These are phyloP conservation scores for Daldinia eschscholtzii DNA, from an alignment of 2,329 filamentous ascomycete genomes.

Conservation along the genomic window DNA sequence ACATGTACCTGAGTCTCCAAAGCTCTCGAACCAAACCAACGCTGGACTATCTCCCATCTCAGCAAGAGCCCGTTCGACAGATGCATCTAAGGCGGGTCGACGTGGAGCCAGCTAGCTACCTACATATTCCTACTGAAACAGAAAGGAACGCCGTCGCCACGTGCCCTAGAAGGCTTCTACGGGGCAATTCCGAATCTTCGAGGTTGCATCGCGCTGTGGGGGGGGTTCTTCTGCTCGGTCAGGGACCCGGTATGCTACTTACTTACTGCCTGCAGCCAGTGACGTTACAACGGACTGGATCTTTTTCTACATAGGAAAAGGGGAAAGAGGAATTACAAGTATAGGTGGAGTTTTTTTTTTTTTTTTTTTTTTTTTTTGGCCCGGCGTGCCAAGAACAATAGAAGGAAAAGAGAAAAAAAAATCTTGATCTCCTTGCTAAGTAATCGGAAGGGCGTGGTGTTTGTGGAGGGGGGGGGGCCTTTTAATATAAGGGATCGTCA, in stretches of 20 bases:
- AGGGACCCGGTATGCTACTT: neutral
- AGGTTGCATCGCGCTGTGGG: neutral
- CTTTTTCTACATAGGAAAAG: constrained; percentile 2
- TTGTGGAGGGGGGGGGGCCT: neutral
- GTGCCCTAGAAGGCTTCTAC: neutral
- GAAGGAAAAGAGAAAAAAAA: neutral
- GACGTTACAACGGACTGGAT: constrained; percentile 1
- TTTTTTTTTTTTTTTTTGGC: neutral
- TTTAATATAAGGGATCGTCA: neutral
- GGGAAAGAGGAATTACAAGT: neutral
- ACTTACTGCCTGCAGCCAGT: neutral
- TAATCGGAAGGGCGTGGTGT: neutral
- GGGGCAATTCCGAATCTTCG: neutral
- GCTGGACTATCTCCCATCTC: neutral
- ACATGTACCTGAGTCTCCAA: neutral
- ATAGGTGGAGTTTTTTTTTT: neutral
- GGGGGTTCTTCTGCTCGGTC: neutral
- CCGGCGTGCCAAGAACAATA: neutral
- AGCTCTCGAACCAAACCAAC: neutral
- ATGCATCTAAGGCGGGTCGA: neutral
- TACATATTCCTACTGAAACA: neutral
- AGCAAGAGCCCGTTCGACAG: neutral
- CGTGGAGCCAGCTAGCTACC: no score
- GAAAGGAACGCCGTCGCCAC: constrained; percentile 5
- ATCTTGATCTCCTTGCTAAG: neutral